Evolutionary conservation across 1,139 yeast species (phyloP), one percentile per base, ranked within the genome.

Genomic region (Kazachstania sp.): DNA sequence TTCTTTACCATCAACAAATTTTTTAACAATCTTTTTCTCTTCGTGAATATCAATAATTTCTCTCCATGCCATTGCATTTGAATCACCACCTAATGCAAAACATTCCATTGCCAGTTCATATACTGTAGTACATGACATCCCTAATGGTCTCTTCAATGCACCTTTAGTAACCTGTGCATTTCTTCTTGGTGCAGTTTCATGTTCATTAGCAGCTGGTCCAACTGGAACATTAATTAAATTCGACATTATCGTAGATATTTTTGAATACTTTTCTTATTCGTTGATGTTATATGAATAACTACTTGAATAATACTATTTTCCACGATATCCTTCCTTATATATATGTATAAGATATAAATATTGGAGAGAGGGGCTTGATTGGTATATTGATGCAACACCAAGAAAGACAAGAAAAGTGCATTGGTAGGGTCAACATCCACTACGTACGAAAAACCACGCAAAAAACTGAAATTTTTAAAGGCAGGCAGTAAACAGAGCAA

Each of bases 161-260:
- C 70, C 77, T 55, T 78, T 79, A 49, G 79, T 79, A 43, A 75
- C 69, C 50, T 74, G 71, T 60, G 46, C 45, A 45, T 78, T 83
- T 71, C 95, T 80, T 71, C 95, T 81, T 55, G 95, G 95, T 4
- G 95, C 95, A 32, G 95, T 85, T 70, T 90, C 97, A 52, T 95
- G 94, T 13, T 79, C 77, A 59, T 78, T 78, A 38, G 94, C 92
- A 52, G 83, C 82, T 46, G 59, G 52, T 32, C 95, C 95, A 35
- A 86, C 94, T 36, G 83, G 80, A 29, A 85, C 90, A 49, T 53
- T 50, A 45, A 53, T 59, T 46, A 55, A 59, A 20, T 36, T 30
- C 20, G 44, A 38, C 49, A 47, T 47, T 4, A 16, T 36, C 2
- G n/a, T 32, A 15, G 3, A 15, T 4, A 32, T 32, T n/a, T 6